A percentile compares a stretch with the other conserved stretches of the same genome.
phyloP scores from a whole-genome alignment of 1,139 yeast genomes.

The Zygosaccharomyces pseudobailii region DNA sequence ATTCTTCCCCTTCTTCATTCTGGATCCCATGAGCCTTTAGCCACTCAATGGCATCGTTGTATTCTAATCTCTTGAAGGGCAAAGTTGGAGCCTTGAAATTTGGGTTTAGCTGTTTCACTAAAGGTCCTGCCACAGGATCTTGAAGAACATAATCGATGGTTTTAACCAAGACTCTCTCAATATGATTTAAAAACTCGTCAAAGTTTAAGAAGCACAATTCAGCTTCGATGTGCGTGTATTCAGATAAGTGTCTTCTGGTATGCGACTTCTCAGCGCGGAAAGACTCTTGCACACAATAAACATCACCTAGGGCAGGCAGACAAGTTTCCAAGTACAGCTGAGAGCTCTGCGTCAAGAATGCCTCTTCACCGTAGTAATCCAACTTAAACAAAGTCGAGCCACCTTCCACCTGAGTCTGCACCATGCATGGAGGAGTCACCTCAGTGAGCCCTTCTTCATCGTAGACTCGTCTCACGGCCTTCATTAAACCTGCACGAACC shows the following conservation, averaged over 20 bases:
- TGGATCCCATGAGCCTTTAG: constrained; percentile 89
- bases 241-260: constrained; percentile 96
- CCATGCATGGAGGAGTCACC: constrained; percentile 99
- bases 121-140: constrained; percentile 89
- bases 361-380: constrained; percentile 96
- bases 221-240: constrained; percentile 94
- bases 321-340: constrained; percentile 96
- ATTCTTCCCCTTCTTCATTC: constrained; percentile 89
- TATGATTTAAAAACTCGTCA: constrained; percentile 79
- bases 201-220: constrained; percentile 85
- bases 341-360: constrained; percentile 93
- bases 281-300: constrained; percentile 94
- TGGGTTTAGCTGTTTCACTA: constrained; percentile 90
- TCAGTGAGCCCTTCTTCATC: constrained; percentile 73
- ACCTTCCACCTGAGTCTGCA: constrained; percentile 99
- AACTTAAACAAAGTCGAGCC: constrained; percentile 92
- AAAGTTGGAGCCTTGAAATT: constrained; percentile 70
- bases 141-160: constrained; percentile 71
- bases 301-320: constrained; percentile 94
- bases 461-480: constrained; percentile 71
- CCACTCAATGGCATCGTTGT: constrained; percentile 91
- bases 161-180: constrained; percentile 71
- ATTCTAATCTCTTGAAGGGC: constrained; percentile 91
- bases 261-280: constrained; percentile 99
- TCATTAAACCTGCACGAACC: constrained; percentile 79